These are phyloP conservation scores for Talaromyces marneffei DNA, from an alignment of 2,329 filamentous ascomycete species.

Conservation along the genomic window DNA sequence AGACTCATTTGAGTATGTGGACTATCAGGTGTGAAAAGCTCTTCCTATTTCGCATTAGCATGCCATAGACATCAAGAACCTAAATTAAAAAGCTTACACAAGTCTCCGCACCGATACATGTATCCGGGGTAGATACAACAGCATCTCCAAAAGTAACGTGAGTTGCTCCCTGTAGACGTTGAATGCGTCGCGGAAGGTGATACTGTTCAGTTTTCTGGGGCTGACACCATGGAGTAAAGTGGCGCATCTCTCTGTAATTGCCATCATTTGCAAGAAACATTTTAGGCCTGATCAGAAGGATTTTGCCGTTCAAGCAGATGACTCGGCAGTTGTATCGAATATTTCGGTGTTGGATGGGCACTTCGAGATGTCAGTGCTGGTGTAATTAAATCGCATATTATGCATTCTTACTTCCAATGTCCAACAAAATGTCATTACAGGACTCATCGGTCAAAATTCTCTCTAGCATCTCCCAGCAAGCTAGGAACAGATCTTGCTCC, in stretches of 20 bases:
- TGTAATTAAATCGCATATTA: neutral
- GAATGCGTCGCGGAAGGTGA: slow-evolving; percentile 54
- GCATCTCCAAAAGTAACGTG: slow-evolving; percentile 62
- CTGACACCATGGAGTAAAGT: slow-evolving; percentile 58
- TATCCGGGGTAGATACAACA: slow-evolving; percentile 56
- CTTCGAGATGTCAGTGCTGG: neutral
- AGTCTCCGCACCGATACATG: slow-evolving; percentile 43
- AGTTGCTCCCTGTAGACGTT: slow-evolving; percentile 48
- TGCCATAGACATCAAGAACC: slow-evolving; percentile 19
- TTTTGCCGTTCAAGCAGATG: slow-evolving; percentile 58
- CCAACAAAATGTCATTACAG: slow-evolving; percentile 47
- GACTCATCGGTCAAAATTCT: slow-evolving; percentile 53
- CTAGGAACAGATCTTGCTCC: slow-evolving; percentile 37
- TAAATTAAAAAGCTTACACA: slow-evolving; percentile 6
- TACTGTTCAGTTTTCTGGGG: slow-evolving; percentile 54
- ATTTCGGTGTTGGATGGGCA: slow-evolving; percentile 46
- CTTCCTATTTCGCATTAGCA: slow-evolving; percentile 54
- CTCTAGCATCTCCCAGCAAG: slow-evolving; percentile 56
- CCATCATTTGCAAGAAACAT: slow-evolving; percentile 64
- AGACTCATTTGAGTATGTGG: slow-evolving; percentile 56
- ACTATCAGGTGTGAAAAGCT: slow-evolving; percentile 52
- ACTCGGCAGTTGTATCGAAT: slow-evolving; percentile 47
- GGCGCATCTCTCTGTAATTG: slow-evolving; percentile 42
- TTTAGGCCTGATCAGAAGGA: slow-evolving; percentile 63
- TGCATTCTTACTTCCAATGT: slow-evolving; percentile 9